Evolutionary conservation across 2,329 filamentous ascomycete genomes (phyloP).

Genomic region (Rhytidhysteron rufulum): DNA sequence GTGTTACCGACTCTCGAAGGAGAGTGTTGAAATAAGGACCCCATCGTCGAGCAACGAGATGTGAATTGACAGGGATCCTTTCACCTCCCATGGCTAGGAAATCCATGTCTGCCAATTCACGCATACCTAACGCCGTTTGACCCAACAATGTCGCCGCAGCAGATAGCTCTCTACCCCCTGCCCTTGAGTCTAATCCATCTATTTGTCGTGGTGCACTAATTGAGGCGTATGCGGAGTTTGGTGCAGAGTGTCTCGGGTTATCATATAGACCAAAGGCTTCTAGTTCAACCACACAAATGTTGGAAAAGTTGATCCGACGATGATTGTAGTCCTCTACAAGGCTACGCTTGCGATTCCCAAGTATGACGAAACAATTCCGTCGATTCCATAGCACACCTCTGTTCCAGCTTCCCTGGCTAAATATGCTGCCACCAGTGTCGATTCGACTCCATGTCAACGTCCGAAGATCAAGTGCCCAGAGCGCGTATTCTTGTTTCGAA

Average conservation of each 20-base stretch:
- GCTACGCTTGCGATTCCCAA: conserved; percentile 89
- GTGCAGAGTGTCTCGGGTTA: conserved; percentile 75
- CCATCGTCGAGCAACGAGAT: conserved; percentile 83
- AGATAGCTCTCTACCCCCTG: conserved; percentile 72
- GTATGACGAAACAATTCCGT: conserved; percentile 90
- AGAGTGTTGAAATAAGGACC: conserved; percentile 94
- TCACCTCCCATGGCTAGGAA: conserved; percentile 88
- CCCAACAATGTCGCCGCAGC: conserved; percentile 81
- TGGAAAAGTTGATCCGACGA: conserved; percentile 92
- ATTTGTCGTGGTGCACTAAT: conserved; percentile 66
- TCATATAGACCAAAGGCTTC: conserved; percentile 97
- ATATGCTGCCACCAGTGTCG: conserved; percentile 86
- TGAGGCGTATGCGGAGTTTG: conserved; percentile 80
- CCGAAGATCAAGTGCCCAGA: conserved; percentile 89
- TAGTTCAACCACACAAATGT: conserved; percentile 93
- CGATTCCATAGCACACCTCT: conserved; percentile 89
- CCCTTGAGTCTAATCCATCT: conserved; percentile 53
- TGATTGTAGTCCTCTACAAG: conserved; percentile 98
- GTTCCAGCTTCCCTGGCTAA: conserved; percentile 98
- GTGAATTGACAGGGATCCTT: conserved; percentile 88
- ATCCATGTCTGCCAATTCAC: conserved; percentile 95
- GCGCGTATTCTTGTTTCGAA: conserved; percentile 94
- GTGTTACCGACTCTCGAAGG: conserved; percentile 70
- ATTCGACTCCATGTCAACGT: conserved; percentile 93
- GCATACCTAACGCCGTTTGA: conserved; percentile 69